These are phyloP conservation scores for Rhodocollybia butyracea DNA, from an alignment of 768 basidiomycete species.

Conservation along the genomic window DNA sequence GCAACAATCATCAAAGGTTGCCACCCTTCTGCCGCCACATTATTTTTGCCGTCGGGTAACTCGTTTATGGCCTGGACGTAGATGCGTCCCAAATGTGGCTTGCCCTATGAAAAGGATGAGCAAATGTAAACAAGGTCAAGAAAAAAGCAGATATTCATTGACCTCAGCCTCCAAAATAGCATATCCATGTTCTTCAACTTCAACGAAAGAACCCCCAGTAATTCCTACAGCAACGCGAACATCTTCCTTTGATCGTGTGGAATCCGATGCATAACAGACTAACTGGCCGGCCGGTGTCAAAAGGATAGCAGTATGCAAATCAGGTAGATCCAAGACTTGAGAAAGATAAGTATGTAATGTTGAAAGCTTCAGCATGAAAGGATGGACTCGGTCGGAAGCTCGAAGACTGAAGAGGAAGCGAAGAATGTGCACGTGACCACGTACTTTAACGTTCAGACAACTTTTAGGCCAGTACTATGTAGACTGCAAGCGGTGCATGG, in stretches of 20 bases:
- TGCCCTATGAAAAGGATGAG: slow-evolving; percentile 5
- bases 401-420: not conserved
- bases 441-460: not conserved
- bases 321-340: slow-evolving; percentile 56
- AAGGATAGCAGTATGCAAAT: slow-evolving; percentile 68
- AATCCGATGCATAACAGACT: slow-evolving; percentile 59
- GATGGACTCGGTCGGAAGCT: too few species aligned
- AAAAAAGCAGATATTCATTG: not conserved
- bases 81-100: slow-evolving; percentile 61
- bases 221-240: slow-evolving; percentile 71
- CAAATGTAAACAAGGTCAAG: not conserved
- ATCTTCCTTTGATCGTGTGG: slow-evolving; percentile 64
- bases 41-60: slow-evolving; percentile 13
- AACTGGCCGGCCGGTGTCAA: slow-evolving; percentile 74
- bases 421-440: not conserved
- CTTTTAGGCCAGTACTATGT: too few species aligned
- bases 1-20: slow-evolving; percentile 69
- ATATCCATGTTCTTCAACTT: slow-evolving; percentile 59
- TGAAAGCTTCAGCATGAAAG: slow-evolving; percentile 60
- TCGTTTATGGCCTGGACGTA: slow-evolving; percentile 65
- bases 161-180: slow-evolving; percentile 84
- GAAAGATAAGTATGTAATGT: slow-evolving; percentile 63
- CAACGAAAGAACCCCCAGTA: slow-evolving; percentile 74
- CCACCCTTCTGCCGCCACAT: slow-evolving; percentile 31
- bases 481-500: too few species aligned